Evolutionary conservation across 2,329 filamentous ascomycete genomes (phyloP).

Genomic region (Pyrenophora tritici-repentis): DNA sequence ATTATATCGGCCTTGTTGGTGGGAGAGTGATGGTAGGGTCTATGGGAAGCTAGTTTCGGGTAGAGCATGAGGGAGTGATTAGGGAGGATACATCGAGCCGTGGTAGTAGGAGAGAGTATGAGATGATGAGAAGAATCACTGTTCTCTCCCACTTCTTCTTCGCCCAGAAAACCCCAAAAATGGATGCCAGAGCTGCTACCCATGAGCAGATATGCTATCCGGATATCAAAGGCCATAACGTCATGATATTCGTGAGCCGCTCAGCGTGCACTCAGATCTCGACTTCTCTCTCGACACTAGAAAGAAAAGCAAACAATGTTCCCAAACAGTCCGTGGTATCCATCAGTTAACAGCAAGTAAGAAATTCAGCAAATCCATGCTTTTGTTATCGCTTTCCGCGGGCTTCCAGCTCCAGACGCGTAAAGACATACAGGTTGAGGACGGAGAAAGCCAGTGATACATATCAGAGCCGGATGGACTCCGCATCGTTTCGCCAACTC

Average conservation of each 20-base stretch:
- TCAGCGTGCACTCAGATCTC: slow-evolving; percentile 43
- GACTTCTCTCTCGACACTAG: slow-evolving; percentile 26
- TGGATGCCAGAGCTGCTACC: slow-evolving; percentile 38
- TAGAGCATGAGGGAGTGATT: slow-evolving; percentile 24
- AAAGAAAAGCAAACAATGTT: slow-evolving; percentile 38
- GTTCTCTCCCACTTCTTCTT: slow-evolving; percentile 22
- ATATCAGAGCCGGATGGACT: slow-evolving; percentile 4
- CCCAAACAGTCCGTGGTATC: slow-evolving; percentile 39
- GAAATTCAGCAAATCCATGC: slow-evolving; percentile 39
- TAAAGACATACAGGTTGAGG: slow-evolving; percentile 7
- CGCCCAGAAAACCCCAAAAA: slow-evolving; percentile 20
- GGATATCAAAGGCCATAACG: slow-evolving; percentile 49
- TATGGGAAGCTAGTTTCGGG: slow-evolving; percentile 9
- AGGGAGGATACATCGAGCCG: slow-evolving; percentile 17
- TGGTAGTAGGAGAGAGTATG: slow-evolving; percentile 7
- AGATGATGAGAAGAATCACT: slow-evolving; percentile 21
- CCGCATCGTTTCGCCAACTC: slow-evolving; percentile 1
- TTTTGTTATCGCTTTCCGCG: slow-evolving; percentile 31
- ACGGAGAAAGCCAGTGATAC: slow-evolving; percentile 2
- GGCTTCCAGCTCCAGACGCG: slow-evolving; percentile 2
- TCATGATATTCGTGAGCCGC: slow-evolving; percentile 50
- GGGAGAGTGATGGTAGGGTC: slow-evolving; percentile 11
- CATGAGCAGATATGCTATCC: slow-evolving; percentile 43
- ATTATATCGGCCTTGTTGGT: slow-evolving; percentile 15
- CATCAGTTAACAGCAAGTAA: slow-evolving; percentile 38